Base-by-base conservation (phyloP, 225 moss, liverwort and hornwort species). In the Sphagnum tenellum region DNA sequence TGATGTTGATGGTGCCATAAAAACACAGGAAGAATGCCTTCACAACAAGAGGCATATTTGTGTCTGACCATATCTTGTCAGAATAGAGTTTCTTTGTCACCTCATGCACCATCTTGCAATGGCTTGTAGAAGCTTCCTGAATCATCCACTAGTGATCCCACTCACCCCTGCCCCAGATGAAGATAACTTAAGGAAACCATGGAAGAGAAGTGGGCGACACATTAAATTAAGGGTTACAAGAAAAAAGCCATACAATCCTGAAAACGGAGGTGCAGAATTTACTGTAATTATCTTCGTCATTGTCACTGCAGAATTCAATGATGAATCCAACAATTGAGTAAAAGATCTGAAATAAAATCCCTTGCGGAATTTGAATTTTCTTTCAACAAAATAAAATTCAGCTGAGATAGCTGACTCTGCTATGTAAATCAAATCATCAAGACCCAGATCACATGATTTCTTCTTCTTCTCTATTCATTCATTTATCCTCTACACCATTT, bases 71-170 rank as follows among this genome's bases (percentile, higher is more conserved):
- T 45, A 98, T 7, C 68, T 66, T 75, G 3, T 88, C 59, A 65
- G 60, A 98, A 90, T 45, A 29, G 9, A 7, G 89, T 79, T 70
- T 98, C 98, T 62, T 82, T 77, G 69, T 86, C 76, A 12, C 93
- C 93, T 74, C 98, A 78, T 3, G 77, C 63, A 49, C 81, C 84
- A 64, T 76, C 83, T 86, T 90, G 88, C 74, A 90, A 73, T 9
- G 98, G 98, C 84, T 98, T 93, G 73, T 90, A 93, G 64, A 93
- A 98, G 12, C 72, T 84, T 62, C 93, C 93, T 4, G 85, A 80
- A 61, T 86, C 89, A 57, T 98, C 98, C 3, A 88, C 66, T 12
- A 82, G 65, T 12, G 93, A 87, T 61, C 86, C 87, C 29, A 79
- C 67, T 59, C 77, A 73, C 55, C 90, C 93, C 50, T 80, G 89